Conservation (phyloP, 805 yeast genomes). For the Yamadazyma sp. region DNA sequence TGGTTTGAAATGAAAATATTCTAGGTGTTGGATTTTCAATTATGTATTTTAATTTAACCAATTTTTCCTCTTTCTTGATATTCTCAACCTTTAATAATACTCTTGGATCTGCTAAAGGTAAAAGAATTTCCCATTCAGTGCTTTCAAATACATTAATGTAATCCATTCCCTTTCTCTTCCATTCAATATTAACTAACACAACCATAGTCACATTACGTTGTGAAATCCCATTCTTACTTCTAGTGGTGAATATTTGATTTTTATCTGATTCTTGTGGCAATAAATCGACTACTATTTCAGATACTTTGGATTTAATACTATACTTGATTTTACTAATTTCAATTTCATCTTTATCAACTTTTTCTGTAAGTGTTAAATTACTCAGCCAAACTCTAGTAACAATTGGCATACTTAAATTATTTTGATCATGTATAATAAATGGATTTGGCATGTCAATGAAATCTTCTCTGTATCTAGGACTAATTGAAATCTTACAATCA, state of each 20-base stretch:
- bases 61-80: conserved; percentile 11
- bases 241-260: conserved; percentile 25
- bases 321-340: conserved; percentile 7
- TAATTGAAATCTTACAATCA: conserved; percentile 17
- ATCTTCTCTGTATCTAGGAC: conserved; percentile 25
- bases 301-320: conserved; percentile 21
- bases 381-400: conserved; percentile 31
- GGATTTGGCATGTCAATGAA: conserved; percentile 37
- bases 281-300: conserved; percentile 23
- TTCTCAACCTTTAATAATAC: conserved; percentile 44
- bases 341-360: conserved; percentile 4
- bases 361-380: conserved; percentile 11
- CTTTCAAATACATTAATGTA: conserved; percentile 26
- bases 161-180: conserved; percentile 27
- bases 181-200: conserved; percentile 22
- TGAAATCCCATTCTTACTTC: conserved; percentile 34
- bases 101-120: conserved; percentile 71
- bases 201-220: conserved; percentile 36
- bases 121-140: conserved; percentile 46
- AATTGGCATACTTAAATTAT: conserved; percentile 24
- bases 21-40: conserved; percentile 76
- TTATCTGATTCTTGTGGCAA: conserved; percentile 1
- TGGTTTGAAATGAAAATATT: conserved; percentile 59
- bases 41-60: conserved; percentile 41
- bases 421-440: conserved; percentile 22